Evolutionary conservation across 2,329 filamentous ascomycete species (phyloP).

Genomic region (Fusarium illudens): DNA sequence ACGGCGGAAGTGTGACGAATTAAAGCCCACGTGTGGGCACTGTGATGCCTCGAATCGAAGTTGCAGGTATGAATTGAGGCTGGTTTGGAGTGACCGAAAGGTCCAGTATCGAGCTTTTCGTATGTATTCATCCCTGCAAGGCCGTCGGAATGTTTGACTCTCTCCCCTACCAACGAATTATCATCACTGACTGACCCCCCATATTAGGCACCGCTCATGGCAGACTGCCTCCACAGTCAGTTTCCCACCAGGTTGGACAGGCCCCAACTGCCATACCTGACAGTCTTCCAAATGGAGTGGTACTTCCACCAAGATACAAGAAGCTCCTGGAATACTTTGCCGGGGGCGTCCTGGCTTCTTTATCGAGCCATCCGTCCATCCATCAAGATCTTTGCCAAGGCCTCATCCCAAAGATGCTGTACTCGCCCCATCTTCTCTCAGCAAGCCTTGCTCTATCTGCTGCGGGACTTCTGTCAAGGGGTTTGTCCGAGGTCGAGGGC

Average conservation of each 20-base stretch:
- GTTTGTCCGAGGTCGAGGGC: constrained; percentile 35
- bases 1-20: constrained; percentile 42
- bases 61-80: constrained; percentile 38
- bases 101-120: not conserved
- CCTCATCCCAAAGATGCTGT: constrained; percentile 36
- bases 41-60: constrained; percentile 25
- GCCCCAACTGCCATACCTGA: constrained; percentile 15
- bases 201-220: not conserved
- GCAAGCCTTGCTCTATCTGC: constrained; percentile 41
- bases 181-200: not conserved
- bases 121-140: not conserved
- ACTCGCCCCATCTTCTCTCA: constrained; percentile 42
- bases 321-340: constrained; percentile 40
- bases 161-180: not conserved
- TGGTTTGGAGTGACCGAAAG: constrained; percentile 36
- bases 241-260: not conserved
- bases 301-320: constrained; percentile 32
- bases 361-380: constrained; percentile 41
- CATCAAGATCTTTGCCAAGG: constrained; percentile 40
- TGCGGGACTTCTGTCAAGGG: constrained; percentile 39
- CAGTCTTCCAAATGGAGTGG: constrained; percentile 37
- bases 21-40: constrained; percentile 38
- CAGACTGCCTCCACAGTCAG: not conserved
- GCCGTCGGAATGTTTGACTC: not conserved
- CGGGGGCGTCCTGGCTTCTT: constrained; percentile 37